Conservation (phyloP, 345 rosid species). For the Corchorus capsularis region DNA sequence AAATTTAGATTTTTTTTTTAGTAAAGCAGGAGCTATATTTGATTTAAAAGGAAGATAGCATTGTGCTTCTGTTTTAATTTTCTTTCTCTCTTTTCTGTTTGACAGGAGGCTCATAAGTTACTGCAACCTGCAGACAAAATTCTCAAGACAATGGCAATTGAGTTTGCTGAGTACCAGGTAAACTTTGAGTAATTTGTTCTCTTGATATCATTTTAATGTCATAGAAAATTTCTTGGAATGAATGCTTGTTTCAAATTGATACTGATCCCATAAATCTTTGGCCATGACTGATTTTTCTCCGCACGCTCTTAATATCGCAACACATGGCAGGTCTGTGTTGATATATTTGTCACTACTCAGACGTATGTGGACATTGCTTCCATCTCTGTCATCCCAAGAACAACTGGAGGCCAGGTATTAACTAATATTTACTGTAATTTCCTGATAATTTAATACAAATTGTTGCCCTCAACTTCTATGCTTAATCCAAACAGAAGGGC, state of each 20-base stretch:
- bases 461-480: not conserved
- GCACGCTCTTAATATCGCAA: slow-evolving; percentile 22
- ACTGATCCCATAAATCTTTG: not conserved
- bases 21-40: not conserved
- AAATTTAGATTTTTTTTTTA: not conserved
- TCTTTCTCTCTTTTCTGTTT: slow-evolving; percentile 25
- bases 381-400: slow-evolving; percentile 82
- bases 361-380: slow-evolving; percentile 91
- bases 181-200: slow-evolving; percentile 19
- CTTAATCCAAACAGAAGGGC: not conserved
- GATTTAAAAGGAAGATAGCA: not conserved
- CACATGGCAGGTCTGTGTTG: slow-evolving; percentile 86
- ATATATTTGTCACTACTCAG: slow-evolving; percentile 86
- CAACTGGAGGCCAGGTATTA: slow-evolving; percentile 94
- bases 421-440: not conserved
- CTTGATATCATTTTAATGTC: not conserved
- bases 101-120: slow-evolving; percentile 90
- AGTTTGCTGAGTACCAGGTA: slow-evolving; percentile 99
- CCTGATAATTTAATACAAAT: slow-evolving; percentile 3
- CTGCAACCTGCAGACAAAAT: slow-evolving; percentile 93
- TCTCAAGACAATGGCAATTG: slow-evolving; percentile 93
- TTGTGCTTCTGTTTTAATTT: slow-evolving; percentile 11
- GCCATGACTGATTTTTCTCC: slow-evolving; percentile 1
- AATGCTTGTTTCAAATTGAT: slow-evolving; percentile 12
- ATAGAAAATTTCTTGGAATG: not conserved